A percentile compares a stretch with the other conserved stretches of the same genome.
phyloP scores from a whole-genome alignment of 345 rosid species.

The Arabis alpina region DNA sequence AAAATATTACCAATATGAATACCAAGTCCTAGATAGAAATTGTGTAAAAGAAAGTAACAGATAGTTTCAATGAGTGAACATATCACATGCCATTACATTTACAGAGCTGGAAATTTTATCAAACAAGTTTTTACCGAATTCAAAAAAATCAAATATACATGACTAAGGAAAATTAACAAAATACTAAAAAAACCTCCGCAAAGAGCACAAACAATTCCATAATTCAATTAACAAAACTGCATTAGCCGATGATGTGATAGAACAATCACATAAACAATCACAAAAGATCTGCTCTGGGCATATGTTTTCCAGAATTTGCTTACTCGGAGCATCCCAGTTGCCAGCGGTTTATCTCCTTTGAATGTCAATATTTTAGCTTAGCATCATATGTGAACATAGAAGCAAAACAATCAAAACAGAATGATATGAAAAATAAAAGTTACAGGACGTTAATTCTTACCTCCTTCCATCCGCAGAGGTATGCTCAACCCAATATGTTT shows the following conservation, averaged over 20 bases:
- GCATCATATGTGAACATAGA: conserved; percentile 17
- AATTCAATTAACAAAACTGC: too few relatives aligned
- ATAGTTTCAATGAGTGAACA: conserved; percentile 3
- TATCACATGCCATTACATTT: conserved; percentile 10
- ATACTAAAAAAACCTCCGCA: neutral
- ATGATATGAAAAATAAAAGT: conserved; percentile 20
- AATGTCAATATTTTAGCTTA: conserved; percentile 17
- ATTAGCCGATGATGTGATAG: too few relatives aligned
- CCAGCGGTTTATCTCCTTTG: conserved; percentile 17
- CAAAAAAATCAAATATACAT: conserved; percentile 12
- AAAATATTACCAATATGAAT: conserved; percentile 4
- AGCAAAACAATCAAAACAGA: conserved; percentile 4
- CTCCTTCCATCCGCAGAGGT: conserved; percentile 78
- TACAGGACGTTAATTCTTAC: conserved; percentile 45
- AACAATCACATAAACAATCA: too few relatives aligned
- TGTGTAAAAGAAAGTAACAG: conserved; percentile 23
- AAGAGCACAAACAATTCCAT: conserved; percentile 1
- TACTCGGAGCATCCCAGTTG: conserved; percentile 2
- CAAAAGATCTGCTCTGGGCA: neutral
- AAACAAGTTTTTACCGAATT: neutral
- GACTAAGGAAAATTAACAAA: neutral
- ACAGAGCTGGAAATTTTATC: neutral
- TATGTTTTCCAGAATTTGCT: neutral
- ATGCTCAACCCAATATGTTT: conserved; percentile 89
- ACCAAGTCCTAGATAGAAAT: neutral